A percentile compares a stretch with the other conserved stretches of the same genome.
phyloP scores from a whole-genome alignment of 306 rosid genomes.

The Corylus heterophylla region DNA sequence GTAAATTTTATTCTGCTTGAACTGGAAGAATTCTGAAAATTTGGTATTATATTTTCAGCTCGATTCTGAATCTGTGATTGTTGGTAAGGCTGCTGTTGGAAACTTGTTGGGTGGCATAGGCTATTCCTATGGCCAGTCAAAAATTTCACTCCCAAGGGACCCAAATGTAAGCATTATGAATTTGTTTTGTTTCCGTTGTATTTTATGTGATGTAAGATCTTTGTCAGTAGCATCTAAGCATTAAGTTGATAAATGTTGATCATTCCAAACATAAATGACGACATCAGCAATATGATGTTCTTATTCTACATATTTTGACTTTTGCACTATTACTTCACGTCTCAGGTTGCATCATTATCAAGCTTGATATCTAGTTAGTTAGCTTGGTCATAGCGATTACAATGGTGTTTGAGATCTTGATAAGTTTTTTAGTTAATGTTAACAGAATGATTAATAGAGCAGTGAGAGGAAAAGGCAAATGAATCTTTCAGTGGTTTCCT shows the following conservation, averaged over 20 bases:
- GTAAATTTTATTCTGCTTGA: slow-evolving; percentile 23
- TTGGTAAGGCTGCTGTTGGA: slow-evolving; percentile 87
- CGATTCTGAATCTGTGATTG: slow-evolving; percentile 68
- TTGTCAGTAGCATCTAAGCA: not conserved
- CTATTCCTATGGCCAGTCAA: slow-evolving; percentile 93
- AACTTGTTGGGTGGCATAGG: slow-evolving; percentile 94
- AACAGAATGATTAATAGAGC: not conserved
- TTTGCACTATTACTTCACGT: not conserved
- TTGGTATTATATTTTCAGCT: slow-evolving; percentile 55
- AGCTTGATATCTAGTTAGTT: not conserved
- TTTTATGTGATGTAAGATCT: slow-evolving; percentile 16
- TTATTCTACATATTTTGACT: not conserved
- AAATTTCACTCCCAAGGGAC: slow-evolving; percentile 55
- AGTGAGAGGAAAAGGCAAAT: not conserved
- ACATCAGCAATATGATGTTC: not conserved
- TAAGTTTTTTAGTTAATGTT: not conserved
- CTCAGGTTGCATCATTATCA: not conserved
- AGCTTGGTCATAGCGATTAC: not conserved
- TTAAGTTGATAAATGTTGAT: slow-evolving; percentile 19
- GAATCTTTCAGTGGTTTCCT: not conserved
- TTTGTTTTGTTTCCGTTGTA: slow-evolving; percentile 12
- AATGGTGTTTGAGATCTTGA: not conserved
- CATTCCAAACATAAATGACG: not conserved
- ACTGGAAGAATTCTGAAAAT: slow-evolving; percentile 31
- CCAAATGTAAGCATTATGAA: slow-evolving; percentile 53